Percentiles rank a stretch among this genome's conserved stretches.
Evolutionary conservation across 1,284 basidiomycete species (phyloP).

Genomic region (Anthracocystis setariae): DNA sequence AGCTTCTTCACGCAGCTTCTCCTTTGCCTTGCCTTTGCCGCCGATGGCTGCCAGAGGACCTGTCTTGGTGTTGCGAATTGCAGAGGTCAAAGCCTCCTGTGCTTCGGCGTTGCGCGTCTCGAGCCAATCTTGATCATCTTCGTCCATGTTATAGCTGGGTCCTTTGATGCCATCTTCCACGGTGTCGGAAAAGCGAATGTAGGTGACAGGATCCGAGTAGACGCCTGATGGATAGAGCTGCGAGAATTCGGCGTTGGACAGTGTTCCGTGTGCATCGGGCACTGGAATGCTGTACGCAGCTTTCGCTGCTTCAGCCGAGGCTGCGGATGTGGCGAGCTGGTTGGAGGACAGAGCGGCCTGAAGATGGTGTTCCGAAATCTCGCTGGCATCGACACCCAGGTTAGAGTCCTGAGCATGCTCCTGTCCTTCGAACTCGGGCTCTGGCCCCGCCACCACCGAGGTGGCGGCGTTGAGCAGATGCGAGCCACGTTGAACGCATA

Average conservation of each 20-base stretch:
- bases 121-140: constrained; percentile 94
- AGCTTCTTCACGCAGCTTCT: constrained; percentile 70
- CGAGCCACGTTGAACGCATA: constrained; percentile 58
- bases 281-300: constrained; percentile 66
- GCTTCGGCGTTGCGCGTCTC: constrained; percentile 89
- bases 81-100: constrained; percentile 82
- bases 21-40: constrained; percentile 66
- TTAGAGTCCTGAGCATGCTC: constrained; percentile 61
- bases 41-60: constrained; percentile 27
- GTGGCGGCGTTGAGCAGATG: constrained; percentile 57
- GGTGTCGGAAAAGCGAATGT: constrained; percentile 85
- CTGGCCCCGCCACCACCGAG: constrained; percentile 56
- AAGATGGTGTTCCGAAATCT: constrained; percentile 65
- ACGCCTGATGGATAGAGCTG: constrained; percentile 61
- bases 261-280: constrained; percentile 59
- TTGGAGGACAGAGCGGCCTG: constrained; percentile 66
- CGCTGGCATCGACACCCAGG: constrained; percentile 62
- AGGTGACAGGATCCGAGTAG: constrained; percentile 71
- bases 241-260: constrained; percentile 51
- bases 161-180: constrained; percentile 79
- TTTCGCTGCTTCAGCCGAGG: constrained; percentile 36
- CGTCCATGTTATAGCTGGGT: constrained; percentile 92
- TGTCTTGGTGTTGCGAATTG: constrained; percentile 77
- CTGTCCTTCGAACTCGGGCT: constrained; percentile 60
- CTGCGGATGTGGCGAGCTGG: constrained; percentile 57